Evolutionary conservation across 2,329 filamentous ascomycete species (phyloP), one percentile per base, ranked within the genome.

Genomic region (Colletotrichum incanum): DNA sequence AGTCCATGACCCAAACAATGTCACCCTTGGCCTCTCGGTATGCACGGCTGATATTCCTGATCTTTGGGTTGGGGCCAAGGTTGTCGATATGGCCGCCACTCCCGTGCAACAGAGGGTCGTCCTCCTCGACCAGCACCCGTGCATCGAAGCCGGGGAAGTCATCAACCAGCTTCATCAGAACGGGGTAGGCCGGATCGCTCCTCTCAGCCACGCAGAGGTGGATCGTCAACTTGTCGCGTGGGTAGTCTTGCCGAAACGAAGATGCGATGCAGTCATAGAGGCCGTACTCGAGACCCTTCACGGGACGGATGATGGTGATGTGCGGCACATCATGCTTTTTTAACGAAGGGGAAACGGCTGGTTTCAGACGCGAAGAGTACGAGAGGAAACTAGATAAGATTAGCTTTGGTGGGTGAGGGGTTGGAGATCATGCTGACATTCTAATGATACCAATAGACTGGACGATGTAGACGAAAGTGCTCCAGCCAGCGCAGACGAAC

Each of bases 1-100:
- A 98, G 83, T 99, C 96, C 26, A 97, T 89, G 62, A 98, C 92
- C 96, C 96, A 99, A 28, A 99, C 87, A 34, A 98, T 88, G 79
- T 98, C 95, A 1, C 93, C 93, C 74, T 92, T 92, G 1, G 95
- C 94, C 79, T 98, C 95, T 37, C 95, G 87, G 79, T 98, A 99
- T 2, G 94, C 95, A 54, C 94, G 90, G 80, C 95, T 98, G 87
- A 98, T 94, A 80, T 99, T 99, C 62, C 96, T 89, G 76, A 99
- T 97, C 85, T 99, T 99, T n/a, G 96, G 96, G 78, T 99, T 99
- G 1, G 96, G 96, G 0, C 97, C 97, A 68, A 98, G 87, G 68
- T 90, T 87, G 74, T 88, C 82, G 61, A 83, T 77, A 58, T 86
- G 82, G 65, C 86, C 87, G 14, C 83, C 81, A 41, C 85, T 77